Evolutionary conservation across 1,139 yeast genomes (phyloP).

Genomic region (Hansenula sp.): DNA sequence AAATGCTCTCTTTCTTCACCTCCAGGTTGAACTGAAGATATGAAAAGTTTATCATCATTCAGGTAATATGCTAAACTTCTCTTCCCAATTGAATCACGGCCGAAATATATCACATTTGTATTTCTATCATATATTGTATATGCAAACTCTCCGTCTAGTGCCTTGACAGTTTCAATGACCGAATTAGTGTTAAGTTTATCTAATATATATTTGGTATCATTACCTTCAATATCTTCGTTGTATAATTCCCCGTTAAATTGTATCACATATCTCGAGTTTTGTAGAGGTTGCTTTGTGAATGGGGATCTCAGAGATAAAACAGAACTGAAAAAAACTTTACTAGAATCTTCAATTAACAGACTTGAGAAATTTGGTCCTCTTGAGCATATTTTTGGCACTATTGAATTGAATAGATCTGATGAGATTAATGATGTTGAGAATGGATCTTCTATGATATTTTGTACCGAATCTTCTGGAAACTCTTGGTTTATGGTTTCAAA

Average conservation of each 20-base stretch:
- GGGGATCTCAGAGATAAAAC: conserved; percentile 80
- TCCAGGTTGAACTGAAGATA: conserved; percentile 45
- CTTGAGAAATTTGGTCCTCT: conserved; percentile 55
- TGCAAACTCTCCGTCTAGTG: conserved; percentile 81
- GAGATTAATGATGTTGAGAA: neutral
- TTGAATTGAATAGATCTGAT: conserved; percentile 19
- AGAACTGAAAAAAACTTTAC: conserved; percentile 47
- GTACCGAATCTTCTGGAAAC: conserved; percentile 1
- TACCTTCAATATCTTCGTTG: conserved; percentile 46
- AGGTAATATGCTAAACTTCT: conserved; percentile 59
- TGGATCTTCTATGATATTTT: neutral
- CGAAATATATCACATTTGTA: conserved; percentile 55
- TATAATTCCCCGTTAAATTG: conserved; percentile 93
- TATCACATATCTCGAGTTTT: conserved; percentile 33
- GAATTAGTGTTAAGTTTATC: conserved; percentile 26
- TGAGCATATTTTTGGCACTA: conserved; percentile 41
- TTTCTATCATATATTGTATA: conserved; percentile 43
- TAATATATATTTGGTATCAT: conserved; percentile 47
- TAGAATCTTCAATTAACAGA: conserved; percentile 7
- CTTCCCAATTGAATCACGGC: conserved; percentile 80
- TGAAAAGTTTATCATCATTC: conserved; percentile 29
- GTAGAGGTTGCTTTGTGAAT: conserved; percentile 66
- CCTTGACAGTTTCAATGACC: conserved; percentile 31
- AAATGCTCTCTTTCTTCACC: conserved; percentile 28
- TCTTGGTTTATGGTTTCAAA: conserved; percentile 13